Percentiles rank a stretch among this genome's conserved stretches.
phyloP scores from a whole-genome alignment of 768 basidiomycete genomes.

The Suillus occidentalis region DNA sequence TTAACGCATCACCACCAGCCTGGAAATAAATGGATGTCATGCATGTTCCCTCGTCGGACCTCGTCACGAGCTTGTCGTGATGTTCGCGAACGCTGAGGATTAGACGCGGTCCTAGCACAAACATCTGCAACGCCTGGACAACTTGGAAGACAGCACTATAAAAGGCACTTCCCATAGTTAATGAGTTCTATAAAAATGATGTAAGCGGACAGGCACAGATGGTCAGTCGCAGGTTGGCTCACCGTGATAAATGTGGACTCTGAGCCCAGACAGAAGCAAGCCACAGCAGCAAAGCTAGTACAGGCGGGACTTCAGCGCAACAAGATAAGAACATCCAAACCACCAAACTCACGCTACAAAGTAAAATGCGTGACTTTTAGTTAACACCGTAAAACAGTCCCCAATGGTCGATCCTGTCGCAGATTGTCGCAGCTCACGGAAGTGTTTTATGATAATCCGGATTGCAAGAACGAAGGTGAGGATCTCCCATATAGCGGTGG shows the following conservation, averaged over 20 bases:
- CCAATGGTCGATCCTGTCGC: not conserved
- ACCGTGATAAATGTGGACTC: not conserved
- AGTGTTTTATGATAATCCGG: not conserved
- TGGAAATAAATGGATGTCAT: not conserved
- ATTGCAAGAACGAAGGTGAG: not conserved
- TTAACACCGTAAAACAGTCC: not conserved
- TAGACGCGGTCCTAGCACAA: not conserved
- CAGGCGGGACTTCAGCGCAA: not conserved
- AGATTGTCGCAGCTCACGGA: not conserved
- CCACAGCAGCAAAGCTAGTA: not conserved
- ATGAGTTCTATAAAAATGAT: not conserved
- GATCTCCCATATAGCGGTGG: not conserved
- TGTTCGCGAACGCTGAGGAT: not conserved
- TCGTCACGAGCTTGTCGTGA: not conserved
- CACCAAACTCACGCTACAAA: not conserved
- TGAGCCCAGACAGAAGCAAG: not conserved
- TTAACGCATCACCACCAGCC: not conserved
- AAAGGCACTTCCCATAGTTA: rapidly evolving
- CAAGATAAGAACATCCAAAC: not conserved
- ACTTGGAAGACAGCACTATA: not conserved
- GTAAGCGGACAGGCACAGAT: not conserved
- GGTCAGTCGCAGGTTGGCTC: not conserved
- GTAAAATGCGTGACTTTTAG: not conserved
- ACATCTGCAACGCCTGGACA: not conserved
- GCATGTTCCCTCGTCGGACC: not conserved